phyloP scores from a whole-genome alignment of 345 rosid genomes.

The Acer yangbiense region DNA sequence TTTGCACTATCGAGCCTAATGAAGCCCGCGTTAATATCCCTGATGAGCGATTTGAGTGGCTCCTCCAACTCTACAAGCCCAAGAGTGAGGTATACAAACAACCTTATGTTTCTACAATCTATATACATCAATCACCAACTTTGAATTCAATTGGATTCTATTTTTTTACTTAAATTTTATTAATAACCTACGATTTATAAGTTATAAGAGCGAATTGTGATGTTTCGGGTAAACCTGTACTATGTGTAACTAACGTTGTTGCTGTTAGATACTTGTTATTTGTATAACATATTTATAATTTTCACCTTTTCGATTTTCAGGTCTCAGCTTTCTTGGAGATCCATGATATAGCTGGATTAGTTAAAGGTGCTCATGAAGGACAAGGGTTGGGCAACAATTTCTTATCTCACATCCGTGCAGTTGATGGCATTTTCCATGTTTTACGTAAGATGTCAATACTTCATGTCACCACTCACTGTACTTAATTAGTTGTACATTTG shows the following conservation, averaged over 20 bases:
- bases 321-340: slow-evolving; percentile 93
- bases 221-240: no score
- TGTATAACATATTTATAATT: slow-evolving; percentile 4
- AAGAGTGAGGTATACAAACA: slow-evolving; percentile 65
- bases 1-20: slow-evolving; percentile 96
- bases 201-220: neutral
- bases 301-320: slow-evolving; percentile 34
- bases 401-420: slow-evolving; percentile 96
- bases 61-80: slow-evolving; percentile 78
- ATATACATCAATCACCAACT: no score
- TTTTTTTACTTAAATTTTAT: no score
- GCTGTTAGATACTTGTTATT: neutral
- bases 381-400: slow-evolving; percentile 97
- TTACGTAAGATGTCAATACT: slow-evolving; percentile 53
- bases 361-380: slow-evolving; percentile 95
- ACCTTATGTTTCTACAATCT: neutral
- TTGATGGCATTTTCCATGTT: slow-evolving; percentile 98
- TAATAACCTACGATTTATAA: neutral
- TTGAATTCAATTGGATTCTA: neutral
- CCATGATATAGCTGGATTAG: slow-evolving; percentile 97
- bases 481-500: neutral
- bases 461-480: neutral
- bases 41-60: slow-evolving; percentile 95
- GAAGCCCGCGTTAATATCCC: slow-evolving; percentile 94
- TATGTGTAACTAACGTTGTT: no score